Evolutionary conservation across 1,139 yeast species (phyloP), one percentile per base, ranked within the genome.

Genomic region (Candida albicans): DNA sequence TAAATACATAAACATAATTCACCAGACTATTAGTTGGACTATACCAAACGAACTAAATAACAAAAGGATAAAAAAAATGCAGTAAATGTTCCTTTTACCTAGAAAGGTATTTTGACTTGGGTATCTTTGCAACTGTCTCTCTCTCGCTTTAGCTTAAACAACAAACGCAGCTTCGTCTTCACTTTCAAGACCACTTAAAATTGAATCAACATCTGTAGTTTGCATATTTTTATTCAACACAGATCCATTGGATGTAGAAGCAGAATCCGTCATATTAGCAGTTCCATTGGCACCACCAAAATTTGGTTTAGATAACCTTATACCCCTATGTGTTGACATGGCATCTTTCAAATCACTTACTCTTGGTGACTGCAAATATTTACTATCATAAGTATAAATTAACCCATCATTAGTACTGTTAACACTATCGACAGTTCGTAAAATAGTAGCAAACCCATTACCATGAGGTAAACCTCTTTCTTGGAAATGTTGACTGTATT

Each of bases 321-420:
- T 13, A 18, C 38, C 40, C 29, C 35, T 35, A 15, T 35, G 25
- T 1, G 46, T 40, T 30, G 58, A 51, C 49, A 73, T 58, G n/a
- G 63, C 65, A 38, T 68, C 75, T 49, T 73, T 70, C 48, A 77
- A 63, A 47, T 77, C 80, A n/a, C 72, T 59, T 2, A 75, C 78
- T 49, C 68, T 67, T 8, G 80, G 79, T 7, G 68, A 56, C 37
- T 49, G 52, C 8, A 47, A 32, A 28, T 37, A 37, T 44, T 46
- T 50, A 11, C 46, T 46, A 25, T 53, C 56, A 11, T 46, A 47
- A 1, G 64, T 59, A 22, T 44, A 46, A n/a, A 61, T 47, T 2
- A 72, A 62, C 1, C 61, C 62, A 18, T 37, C 34, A 45, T 44
- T 44, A 7, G 48, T 41, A 26, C 35, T 24, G 15, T 38, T 42